phyloP scores from a whole-genome alignment of 2,329 filamentous ascomycete species.

The Sordariomycetes sp. region DNA sequence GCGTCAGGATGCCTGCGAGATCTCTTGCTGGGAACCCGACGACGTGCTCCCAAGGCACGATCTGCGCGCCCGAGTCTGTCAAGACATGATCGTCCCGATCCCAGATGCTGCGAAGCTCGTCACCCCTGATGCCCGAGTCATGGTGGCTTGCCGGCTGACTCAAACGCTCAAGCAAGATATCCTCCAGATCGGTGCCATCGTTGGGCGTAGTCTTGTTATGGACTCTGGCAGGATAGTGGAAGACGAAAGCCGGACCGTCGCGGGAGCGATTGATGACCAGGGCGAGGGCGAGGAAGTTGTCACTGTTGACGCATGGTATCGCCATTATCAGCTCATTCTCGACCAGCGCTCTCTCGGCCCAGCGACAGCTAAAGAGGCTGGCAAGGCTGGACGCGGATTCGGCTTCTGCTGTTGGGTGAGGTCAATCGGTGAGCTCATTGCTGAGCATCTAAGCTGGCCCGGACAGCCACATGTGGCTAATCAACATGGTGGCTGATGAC shows the following conservation, averaged over 20 bases:
- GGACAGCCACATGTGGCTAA: too few relatives aligned
- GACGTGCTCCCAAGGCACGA: conserved; percentile 63
- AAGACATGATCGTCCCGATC: conserved; percentile 46
- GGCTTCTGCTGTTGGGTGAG: background rate
- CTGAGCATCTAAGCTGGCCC: too few relatives aligned
- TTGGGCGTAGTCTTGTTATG: conserved; percentile 12
- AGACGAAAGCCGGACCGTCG: conserved; percentile 74
- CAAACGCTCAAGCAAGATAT: conserved; percentile 38
- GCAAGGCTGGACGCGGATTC: background rate
- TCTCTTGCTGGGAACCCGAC: conserved; percentile 68
- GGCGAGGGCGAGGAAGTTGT: conserved; percentile 60
- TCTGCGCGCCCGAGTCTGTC: conserved; percentile 44
- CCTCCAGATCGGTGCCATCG: conserved; percentile 37
- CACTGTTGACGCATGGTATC: conserved; percentile 42
- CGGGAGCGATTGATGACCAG: conserved; percentile 67
- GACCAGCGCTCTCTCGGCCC: too few relatives aligned
- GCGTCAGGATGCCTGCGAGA: conserved; percentile 71
- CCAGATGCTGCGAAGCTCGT: conserved; percentile 34
- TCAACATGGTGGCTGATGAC: too few relatives aligned
- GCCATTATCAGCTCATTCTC: too few relatives aligned
- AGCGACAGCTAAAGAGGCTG: background rate
- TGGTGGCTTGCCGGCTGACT: conserved; percentile 24
- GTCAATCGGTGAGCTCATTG: too few relatives aligned
- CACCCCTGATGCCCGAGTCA: conserved; percentile 15
- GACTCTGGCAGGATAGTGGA: conserved; percentile 71